Conservation (phyloP, 179 eudicot species). For the Vitellaria paradoxa region DNA sequence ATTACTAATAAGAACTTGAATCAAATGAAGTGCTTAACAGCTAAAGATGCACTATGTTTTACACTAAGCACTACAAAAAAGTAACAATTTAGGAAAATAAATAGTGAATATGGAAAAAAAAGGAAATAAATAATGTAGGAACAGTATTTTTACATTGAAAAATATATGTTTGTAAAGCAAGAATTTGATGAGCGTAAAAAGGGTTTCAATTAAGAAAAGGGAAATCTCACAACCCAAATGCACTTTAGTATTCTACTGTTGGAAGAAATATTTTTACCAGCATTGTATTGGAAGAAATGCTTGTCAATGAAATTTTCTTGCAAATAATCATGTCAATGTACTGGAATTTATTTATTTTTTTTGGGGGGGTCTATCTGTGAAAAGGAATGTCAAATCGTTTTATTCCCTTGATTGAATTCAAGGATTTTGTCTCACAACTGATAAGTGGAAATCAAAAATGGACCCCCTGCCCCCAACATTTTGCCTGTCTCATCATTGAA, state of each 20-base stretch:
- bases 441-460: neutral
- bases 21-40: no score
- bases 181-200: neutral
- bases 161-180: neutral
- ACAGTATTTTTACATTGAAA: neutral
- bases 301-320: no score
- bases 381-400: neutral
- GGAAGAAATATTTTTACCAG: neutral
- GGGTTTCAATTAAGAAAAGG: neutral
- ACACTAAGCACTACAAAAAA: no score
- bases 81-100: no score
- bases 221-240: neutral
- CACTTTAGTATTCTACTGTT: neutral
- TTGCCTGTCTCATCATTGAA: constrained; percentile 3
- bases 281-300: no score
- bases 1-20: no score
- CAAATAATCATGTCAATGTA: no score
- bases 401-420: neutral
- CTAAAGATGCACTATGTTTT: no score
- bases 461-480: neutral
- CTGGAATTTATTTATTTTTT: no score
- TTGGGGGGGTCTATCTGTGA: no score
- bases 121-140: no score
- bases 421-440: neutral
- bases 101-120: no score